Evolutionary conservation across 208 protist species (phyloP).

Genomic region (Trypanosoma caninum): DNA sequence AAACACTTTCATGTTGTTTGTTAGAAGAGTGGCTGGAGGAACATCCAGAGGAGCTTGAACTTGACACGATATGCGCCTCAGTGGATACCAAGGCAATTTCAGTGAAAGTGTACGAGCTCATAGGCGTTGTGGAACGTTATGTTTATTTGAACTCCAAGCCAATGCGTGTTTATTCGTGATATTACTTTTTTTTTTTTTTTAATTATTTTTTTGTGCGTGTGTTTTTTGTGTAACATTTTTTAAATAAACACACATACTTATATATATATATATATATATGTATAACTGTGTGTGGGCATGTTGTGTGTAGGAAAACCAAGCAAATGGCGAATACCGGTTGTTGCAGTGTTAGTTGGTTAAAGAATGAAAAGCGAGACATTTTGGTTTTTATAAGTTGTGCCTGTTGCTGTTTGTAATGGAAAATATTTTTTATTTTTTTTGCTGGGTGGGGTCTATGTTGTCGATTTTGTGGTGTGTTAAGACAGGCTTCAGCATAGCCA

Average conservation of each 20-base stretch:
- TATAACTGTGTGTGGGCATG: too few relatives aligned
- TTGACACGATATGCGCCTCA: slow-evolving; percentile 31
- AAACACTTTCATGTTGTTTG: slow-evolving; percentile 8
- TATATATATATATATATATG: background rate
- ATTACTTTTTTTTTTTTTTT: background rate
- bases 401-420: background rate
- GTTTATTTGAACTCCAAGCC: slow-evolving; percentile 77
- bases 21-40: slow-evolving; percentile 44
- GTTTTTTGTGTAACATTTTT: background rate
- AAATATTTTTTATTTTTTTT: slow-evolving; percentile 3
- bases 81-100: background rate
- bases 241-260: background rate
- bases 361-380: background rate
- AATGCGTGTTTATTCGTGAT: slow-evolving; percentile 25
- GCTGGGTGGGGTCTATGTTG: too few relatives aligned
- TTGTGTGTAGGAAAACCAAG: too few relatives aligned
- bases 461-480: too few relatives aligned
- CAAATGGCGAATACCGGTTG: too few relatives aligned
- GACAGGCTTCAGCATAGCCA: too few relatives aligned
- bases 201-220: slow-evolving; percentile 21
- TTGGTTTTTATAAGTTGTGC: background rate
- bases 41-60: slow-evolving; percentile 48
- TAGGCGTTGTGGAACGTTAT: slow-evolving; percentile 57
- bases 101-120: slow-evolving; percentile 60
- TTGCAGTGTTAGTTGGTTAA: too few relatives aligned